phyloP scores from a whole-genome alignment of 148 eudicot species.

The Rhododendron henanense region DNA sequence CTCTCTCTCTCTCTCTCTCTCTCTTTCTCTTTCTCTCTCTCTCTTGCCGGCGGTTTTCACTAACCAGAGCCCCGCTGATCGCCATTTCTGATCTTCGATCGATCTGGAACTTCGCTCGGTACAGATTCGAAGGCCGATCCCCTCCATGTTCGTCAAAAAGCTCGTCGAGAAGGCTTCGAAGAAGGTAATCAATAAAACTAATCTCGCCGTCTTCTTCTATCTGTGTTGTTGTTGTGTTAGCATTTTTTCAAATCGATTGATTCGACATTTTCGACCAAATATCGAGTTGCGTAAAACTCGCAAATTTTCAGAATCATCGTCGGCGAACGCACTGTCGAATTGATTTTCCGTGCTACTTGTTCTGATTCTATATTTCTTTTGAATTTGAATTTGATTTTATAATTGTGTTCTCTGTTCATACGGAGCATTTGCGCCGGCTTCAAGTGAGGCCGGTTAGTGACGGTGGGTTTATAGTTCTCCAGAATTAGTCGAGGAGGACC shows the following conservation, averaged over 20 bases:
- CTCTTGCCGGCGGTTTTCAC: slow-evolving; percentile 24
- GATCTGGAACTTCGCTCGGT: neutral
- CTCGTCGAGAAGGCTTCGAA: slow-evolving; percentile 51
- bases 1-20: slow-evolving; percentile 4
- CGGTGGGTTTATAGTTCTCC: no score
- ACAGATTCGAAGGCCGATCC: slow-evolving; percentile 1
- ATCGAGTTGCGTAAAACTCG: neutral
- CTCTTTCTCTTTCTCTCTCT: slow-evolving; percentile 11
- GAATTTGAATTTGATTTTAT: neutral
- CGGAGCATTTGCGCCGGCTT: no score
- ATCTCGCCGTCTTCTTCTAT: neutral
- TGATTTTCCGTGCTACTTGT: neutral
- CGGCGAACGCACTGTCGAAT: neutral
- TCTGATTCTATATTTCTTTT: neutral
- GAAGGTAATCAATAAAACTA: slow-evolving; percentile 26
- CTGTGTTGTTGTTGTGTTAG: neutral
- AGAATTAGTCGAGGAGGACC: no score
- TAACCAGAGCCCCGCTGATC: neutral
- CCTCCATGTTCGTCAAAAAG: slow-evolving; percentile 39
- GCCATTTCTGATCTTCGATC: slow-evolving; percentile 9
- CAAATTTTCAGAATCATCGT: neutral
- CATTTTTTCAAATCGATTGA: neutral
- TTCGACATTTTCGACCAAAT: neutral
- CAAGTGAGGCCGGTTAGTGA: no score
- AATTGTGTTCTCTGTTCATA: no score